Conservation (phyloP, 176 grass and related monocot genomes). For the Lolium multiflorum region DNA sequence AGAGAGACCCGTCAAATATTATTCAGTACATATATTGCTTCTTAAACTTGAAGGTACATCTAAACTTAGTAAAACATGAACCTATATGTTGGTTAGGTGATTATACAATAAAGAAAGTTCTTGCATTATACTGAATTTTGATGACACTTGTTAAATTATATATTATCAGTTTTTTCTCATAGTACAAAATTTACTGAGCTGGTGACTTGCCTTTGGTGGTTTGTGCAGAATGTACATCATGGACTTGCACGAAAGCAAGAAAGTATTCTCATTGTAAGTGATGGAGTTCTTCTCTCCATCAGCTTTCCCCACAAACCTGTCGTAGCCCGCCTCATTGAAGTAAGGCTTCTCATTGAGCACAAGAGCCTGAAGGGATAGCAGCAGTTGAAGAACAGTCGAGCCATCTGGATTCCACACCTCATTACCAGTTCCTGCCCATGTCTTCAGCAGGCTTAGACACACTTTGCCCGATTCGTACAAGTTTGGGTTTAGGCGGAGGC, state of each 20-base stretch:
- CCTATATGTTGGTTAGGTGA: conserved; percentile 1
- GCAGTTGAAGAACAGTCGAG: conserved; percentile 87
- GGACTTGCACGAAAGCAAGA: conserved; percentile 89
- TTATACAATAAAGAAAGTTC: not conserved
- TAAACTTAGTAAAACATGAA: not conserved
- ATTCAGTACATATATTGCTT: not conserved
- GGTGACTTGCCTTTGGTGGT: conserved; percentile 81
- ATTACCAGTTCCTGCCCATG: conserved; percentile 81
- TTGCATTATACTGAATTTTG: no score
- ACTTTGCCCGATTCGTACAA: conserved; percentile 97
- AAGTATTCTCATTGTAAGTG: conserved; percentile 96
- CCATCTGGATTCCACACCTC: conserved; percentile 89
- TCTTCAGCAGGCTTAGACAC: conserved; percentile 96
- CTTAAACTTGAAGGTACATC: conserved; percentile 10
- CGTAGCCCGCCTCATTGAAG: conserved; percentile 95
- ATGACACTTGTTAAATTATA: no score
- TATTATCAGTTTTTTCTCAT: conserved; percentile 9
- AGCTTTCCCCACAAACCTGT: conserved; percentile 90
- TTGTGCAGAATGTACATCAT: conserved; percentile 83
- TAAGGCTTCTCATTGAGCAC: conserved; percentile 99
- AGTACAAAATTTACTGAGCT: conserved; percentile 1
- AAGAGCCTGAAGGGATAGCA: conserved; percentile 94
- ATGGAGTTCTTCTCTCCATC: conserved; percentile 96
- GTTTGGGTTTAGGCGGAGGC: conserved; percentile 90
- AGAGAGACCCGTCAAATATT: conserved; percentile 31